Evolutionary conservation across 192 early-diverging fungal genomes (phyloP), one percentile per base, ranked within the genome.

Genomic region (Cladochytrium replicatum): DNA sequence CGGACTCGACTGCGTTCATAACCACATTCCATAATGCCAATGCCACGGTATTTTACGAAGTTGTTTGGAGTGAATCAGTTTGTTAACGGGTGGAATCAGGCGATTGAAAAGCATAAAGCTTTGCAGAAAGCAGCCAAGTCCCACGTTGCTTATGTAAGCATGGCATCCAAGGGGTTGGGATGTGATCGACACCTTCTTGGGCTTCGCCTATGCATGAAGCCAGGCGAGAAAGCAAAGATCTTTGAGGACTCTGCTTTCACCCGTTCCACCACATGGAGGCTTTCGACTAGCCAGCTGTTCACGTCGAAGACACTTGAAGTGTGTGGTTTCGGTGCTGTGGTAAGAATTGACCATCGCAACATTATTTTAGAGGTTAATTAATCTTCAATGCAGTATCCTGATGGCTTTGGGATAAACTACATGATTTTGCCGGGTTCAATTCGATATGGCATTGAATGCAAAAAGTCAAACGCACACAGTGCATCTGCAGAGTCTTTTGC

Each of bases 331-430:
- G 88, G 88, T n/a, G 70, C 80, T 34, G 82, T 87, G 17, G 77
- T 68, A 17, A 37, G 60, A 34, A 27, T 23, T 29, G 0, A 4
- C 40, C 39, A 43, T 22, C 23, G 6, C 21, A 41, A 25, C 55
- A 53, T 43, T 2, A 30, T 62, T 45, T 29, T 30, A 43, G 4
- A 29, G 32, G 6, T 54, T 50, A 6, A 48, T 48, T 48, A 13
- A 38, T 48, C 9, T 13, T 43, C n/a, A 0, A 46, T 15, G 26
- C 49, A 57, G 61, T 54, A 57, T 28, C 72, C 77, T 1, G 81
- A 91, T 46, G 85, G 87, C 0, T 94, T 90, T 52, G 88, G 87
- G 21, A 83, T 90, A 59, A 91, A 91, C 61, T 94, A 94, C 55
- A 77, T 85, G 47, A 60, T 86, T 1, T 74, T 67, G n/a, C 52